Evolutionary conservation across 2,329 filamentous ascomycete genomes (phyloP).

Genomic region (Aurifilum marmelostoma): DNA sequence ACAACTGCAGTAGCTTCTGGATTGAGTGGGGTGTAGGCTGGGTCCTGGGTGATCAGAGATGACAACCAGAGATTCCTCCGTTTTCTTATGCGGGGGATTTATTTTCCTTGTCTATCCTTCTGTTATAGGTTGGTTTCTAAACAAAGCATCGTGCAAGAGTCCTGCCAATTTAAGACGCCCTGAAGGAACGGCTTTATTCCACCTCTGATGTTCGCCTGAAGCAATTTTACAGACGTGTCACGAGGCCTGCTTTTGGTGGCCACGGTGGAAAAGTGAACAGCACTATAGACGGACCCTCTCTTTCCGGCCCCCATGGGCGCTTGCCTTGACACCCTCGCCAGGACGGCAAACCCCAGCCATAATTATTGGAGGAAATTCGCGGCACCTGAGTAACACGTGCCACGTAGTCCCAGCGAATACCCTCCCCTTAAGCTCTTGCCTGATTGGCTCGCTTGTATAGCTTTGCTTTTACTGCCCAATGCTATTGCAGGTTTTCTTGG

Average conservation of each 20-base stretch:
- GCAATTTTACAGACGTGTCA: constrained; percentile 10
- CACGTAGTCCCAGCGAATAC: constrained; percentile 1
- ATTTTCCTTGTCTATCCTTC: too few species aligned
- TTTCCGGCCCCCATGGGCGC: background rate
- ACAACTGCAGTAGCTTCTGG: background rate
- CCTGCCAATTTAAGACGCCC: background rate
- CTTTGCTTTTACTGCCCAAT: background rate
- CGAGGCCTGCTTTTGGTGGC: background rate
- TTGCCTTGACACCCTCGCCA: constrained; percentile 4
- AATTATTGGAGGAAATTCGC: constrained; percentile 25
- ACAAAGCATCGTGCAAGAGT: background rate
- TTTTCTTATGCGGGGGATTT: background rate
- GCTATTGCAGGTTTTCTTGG: constrained; percentile 3
- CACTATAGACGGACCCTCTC: constrained; percentile 6
- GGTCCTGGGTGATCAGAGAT: background rate
- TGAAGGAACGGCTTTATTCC: constrained; percentile 12
- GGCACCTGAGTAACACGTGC: constrained; percentile 5
- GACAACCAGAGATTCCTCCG: too few species aligned
- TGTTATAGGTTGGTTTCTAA: too few species aligned
- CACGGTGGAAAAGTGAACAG: constrained; percentile 4
- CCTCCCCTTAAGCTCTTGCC: background rate
- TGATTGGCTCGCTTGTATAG: constrained; percentile 10
- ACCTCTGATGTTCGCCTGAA: constrained; percentile 14
- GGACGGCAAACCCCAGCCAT: constrained; percentile 2
- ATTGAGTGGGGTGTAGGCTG: background rate